phyloP scores from a whole-genome alignment of 2,329 filamentous ascomycete species.

The Metarhizium anisopliae region DNA sequence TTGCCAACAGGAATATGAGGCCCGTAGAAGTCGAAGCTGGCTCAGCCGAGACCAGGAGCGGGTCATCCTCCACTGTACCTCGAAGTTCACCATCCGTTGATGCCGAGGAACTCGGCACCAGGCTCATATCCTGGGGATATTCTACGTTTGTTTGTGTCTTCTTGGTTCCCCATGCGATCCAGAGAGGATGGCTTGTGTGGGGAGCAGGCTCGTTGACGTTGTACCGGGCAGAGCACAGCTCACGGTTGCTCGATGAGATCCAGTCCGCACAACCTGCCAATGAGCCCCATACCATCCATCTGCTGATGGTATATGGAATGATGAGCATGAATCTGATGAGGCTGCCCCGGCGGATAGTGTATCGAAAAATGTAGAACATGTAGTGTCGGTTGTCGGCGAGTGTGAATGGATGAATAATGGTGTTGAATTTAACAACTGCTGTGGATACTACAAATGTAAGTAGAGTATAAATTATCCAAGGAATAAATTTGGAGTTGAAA shows the following conservation, averaged over 20 bases:
- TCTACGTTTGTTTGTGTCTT: slow-evolving; percentile 7
- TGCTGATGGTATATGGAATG: slow-evolving; percentile 60
- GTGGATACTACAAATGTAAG: slow-evolving; percentile 28
- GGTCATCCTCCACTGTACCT: slow-evolving; percentile 16
- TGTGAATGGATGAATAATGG: slow-evolving; percentile 90
- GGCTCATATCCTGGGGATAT: slow-evolving; percentile 7
- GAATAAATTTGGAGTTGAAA: slow-evolving; percentile 21
- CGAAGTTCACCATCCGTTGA: slow-evolving; percentile 4
- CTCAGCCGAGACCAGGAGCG: slow-evolving; percentile 17
- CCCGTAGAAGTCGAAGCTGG: slow-evolving; percentile 39
- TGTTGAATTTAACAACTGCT: slow-evolving; percentile 66
- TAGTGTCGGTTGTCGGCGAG: slow-evolving; percentile 96
- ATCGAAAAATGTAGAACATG: slow-evolving; percentile 91
- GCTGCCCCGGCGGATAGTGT: slow-evolving; percentile 60
- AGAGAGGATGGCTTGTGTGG: slow-evolving; percentile 22
- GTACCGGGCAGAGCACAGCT: background rate
- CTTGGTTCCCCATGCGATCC: slow-evolving; percentile 2
- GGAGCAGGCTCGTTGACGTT: slow-evolving; percentile 3
- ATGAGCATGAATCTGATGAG: slow-evolving; percentile 58
- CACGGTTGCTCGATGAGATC: slow-evolving; percentile 7
- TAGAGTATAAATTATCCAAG: slow-evolving; percentile 27
- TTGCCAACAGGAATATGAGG: slow-evolving; percentile 56
- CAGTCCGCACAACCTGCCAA: slow-evolving; percentile 38
- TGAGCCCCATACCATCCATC: slow-evolving; percentile 57
- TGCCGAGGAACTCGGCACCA: background rate